These are phyloP conservation scores for Cystoderma amianthinum DNA, from an alignment of 768 basidiomycete genomes.

Conservation along the genomic window DNA sequence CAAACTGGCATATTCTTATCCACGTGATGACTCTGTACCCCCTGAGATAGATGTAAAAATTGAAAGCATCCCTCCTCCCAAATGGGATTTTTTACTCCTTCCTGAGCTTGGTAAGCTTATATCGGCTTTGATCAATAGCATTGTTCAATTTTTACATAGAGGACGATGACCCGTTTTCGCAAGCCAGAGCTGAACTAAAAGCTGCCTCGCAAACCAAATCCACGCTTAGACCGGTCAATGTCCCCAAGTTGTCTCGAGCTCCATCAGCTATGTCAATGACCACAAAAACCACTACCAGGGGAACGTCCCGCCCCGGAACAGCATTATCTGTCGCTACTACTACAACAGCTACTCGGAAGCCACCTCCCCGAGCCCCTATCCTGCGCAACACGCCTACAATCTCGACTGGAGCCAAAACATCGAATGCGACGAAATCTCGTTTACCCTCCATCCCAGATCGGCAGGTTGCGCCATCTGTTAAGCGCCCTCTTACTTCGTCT, in stretches of 20 bases:
- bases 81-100: constrained; percentile 21
- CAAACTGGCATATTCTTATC: constrained; percentile 23
- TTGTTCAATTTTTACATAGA: not conserved
- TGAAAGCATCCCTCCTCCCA: constrained; percentile 12
- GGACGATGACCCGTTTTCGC: constrained; percentile 1
- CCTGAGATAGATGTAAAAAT: constrained; percentile 20
- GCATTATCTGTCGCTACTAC: constrained; percentile 1
- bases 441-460: too few relatives aligned
- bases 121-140: not conserved
- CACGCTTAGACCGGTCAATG: not conserved
- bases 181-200: not conserved
- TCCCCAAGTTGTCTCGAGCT: not conserved
- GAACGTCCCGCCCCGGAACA: not conserved
- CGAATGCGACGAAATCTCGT: too few relatives aligned
- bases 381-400: too few relatives aligned
- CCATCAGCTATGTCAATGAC: not conserved
- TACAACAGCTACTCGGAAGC: too few relatives aligned
- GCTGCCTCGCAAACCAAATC: not conserved
- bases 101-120: constrained; percentile 23
- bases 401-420: too few relatives aligned
- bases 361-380: too few relatives aligned
- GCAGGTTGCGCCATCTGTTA: too few relatives aligned
- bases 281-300: not conserved
- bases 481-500: too few relatives aligned
- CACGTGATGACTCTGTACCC: constrained; percentile 21